phyloP scores from a whole-genome alignment of 768 basidiomycete species.

The Cyclocybe cylindracea region DNA sequence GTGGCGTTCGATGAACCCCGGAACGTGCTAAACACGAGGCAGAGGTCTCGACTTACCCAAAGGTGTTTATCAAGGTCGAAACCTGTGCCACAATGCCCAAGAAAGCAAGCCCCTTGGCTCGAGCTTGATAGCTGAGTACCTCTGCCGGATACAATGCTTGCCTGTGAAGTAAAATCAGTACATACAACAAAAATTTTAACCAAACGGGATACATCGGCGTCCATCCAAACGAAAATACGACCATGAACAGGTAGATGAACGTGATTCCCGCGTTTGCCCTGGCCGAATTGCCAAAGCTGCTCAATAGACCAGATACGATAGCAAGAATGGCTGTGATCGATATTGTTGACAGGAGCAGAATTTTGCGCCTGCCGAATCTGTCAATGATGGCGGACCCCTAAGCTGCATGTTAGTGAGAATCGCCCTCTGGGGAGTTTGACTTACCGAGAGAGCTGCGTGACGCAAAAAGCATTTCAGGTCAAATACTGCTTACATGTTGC shows the following conservation, averaged over 20 bases:
- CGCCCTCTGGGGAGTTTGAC: neutral
- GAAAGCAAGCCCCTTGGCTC: slow-evolving; percentile 55
- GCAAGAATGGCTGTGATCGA: slow-evolving; percentile 40
- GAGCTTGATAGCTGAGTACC: slow-evolving; percentile 48
- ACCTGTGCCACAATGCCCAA: slow-evolving; percentile 44
- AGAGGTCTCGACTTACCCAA: slow-evolving; percentile 33
- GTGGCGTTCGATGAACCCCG: neutral
- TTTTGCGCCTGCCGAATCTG: slow-evolving; percentile 46
- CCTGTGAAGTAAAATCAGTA: slow-evolving; percentile 20
- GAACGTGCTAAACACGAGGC: neutral
- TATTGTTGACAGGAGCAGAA: slow-evolving; percentile 40
- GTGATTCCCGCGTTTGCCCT: slow-evolving; percentile 53
- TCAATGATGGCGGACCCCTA: slow-evolving; percentile 51
- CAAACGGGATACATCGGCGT: slow-evolving; percentile 43
- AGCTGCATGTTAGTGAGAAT: neutral
- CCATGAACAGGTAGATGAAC: slow-evolving; percentile 53
- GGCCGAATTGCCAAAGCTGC: slow-evolving; percentile 29
- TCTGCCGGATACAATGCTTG: slow-evolving; percentile 59
- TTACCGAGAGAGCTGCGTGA: slow-evolving; percentile 28
- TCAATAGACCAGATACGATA: slow-evolving; percentile 49
- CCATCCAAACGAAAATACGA: slow-evolving; percentile 56
- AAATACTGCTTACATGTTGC: neutral
- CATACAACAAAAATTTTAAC: neutral
- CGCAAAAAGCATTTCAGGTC: neutral
- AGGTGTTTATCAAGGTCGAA: slow-evolving; percentile 49